Base-by-base conservation (phyloP, 352 stramenopile genomes). In the Phytopythium litorale region DNA sequence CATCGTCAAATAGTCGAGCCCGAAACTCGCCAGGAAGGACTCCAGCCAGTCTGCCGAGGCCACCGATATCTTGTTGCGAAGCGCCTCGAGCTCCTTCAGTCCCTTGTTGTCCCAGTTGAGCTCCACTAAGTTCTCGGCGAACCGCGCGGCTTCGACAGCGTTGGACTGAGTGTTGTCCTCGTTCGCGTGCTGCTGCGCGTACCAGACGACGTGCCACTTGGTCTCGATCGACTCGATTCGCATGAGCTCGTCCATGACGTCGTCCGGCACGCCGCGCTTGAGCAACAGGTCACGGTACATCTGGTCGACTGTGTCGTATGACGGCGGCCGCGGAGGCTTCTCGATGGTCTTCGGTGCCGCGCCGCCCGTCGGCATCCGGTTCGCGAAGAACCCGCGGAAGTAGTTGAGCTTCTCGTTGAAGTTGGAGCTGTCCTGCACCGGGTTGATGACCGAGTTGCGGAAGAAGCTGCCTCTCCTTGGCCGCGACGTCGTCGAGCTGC, bases 321-420 rank as follows among this genome's bases (percentile, higher is more conserved):
- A 84, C 9, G 81, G 78, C 19, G 76, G 73, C 40, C 80, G 80
- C 3, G 75, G 68, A 0, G 80, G 75, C 52, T 90, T 91, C 38
- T 89, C 80, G 59, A 90, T 85, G n/a, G 73, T 63, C 53, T 91
- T 92, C 2, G 78, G 72, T 0, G 79, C 78, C 16, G 85, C 70
- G 12, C 81, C 81, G 35, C 83, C 79, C 4, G 85, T 94, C 0
- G 85, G 83, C 58, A 94, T 88, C 33, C 82, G 78, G 25, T 89
- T 92, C 16, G 84, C 79, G 58, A 92, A 94, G 58, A 94, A 94
- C 23, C 85, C 85, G 13, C 85, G 75, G 63, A 94, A 94, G 56
- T 94, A 94, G 56, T 91, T 77, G 46, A 94, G 64, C 60, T 94
- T 94, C 40, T 94, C 85, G 56, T 94, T 92, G 35, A 94, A 94